Conservation (phyloP, 768 basidiomycete species). For the Leucosporidium scottii region DNA sequence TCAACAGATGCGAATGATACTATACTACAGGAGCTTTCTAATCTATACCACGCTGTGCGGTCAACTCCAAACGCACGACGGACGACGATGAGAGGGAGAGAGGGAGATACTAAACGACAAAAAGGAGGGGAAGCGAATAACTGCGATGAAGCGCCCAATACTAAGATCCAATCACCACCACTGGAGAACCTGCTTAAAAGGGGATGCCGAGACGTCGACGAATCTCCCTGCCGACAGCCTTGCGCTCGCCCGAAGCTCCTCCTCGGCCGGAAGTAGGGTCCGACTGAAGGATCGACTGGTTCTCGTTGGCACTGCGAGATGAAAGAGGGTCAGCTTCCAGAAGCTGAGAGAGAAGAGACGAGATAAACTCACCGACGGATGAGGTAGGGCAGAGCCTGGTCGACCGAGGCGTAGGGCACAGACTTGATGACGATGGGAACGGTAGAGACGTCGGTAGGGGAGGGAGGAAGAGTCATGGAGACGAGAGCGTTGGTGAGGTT, state of each 20-base stretch:
- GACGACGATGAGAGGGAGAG: too few species aligned
- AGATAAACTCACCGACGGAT: conserved; percentile 15
- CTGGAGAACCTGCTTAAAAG: conserved; percentile 6
- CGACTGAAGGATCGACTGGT: conserved; percentile 30
- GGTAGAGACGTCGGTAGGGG: background rate
- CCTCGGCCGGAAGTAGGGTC: conserved; percentile 27
- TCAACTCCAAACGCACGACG: too few species aligned
- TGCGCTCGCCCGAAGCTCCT: conserved; percentile 25
- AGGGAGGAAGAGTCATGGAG: conserved; percentile 12
- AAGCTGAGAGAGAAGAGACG: background rate
- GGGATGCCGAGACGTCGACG: conserved; percentile 10
- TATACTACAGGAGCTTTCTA: too few species aligned
- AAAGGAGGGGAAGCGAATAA: too few species aligned
- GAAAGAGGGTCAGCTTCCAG: background rate
- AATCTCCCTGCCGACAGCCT: conserved; percentile 34
- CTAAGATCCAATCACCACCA: too few species aligned
- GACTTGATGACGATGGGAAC: conserved; percentile 35
- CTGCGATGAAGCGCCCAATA: too few species aligned
- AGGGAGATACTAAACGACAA: too few species aligned
- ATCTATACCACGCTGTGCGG: too few species aligned
- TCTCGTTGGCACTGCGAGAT: conserved; percentile 28
- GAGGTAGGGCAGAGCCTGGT: conserved; percentile 37
- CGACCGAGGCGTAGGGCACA: conserved; percentile 36
- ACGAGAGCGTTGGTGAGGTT: conserved; percentile 30
- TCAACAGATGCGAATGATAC: too few species aligned